phyloP scores from a whole-genome alignment of 352 stramenopile genomes.

The Pythium sp. region DNA sequence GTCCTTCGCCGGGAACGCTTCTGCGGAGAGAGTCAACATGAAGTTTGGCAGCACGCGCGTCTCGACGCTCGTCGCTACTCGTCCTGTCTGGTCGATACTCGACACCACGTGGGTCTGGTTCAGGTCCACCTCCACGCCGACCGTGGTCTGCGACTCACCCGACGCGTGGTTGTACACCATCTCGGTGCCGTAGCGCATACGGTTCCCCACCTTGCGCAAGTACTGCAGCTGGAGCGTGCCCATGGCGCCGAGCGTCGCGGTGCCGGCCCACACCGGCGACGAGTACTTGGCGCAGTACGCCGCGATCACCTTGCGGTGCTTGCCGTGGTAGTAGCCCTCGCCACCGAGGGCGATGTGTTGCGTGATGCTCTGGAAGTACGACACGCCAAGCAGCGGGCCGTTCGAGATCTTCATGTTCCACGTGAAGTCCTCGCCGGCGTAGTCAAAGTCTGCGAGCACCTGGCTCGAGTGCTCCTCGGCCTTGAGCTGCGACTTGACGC shows the following conservation, averaged over 20 bases:
- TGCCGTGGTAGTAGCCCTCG: slow-evolving; percentile 88
- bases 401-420: slow-evolving; percentile 91
- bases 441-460: slow-evolving; percentile 82
- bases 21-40: slow-evolving; percentile 77
- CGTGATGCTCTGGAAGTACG: slow-evolving; percentile 88
- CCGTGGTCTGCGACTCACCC: slow-evolving; percentile 77
- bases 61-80: slow-evolving; percentile 81
- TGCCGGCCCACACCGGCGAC: slow-evolving; percentile 62
- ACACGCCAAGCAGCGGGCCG: slow-evolving; percentile 78
- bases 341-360: slow-evolving; percentile 72
- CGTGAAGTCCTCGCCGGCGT: slow-evolving; percentile 78
- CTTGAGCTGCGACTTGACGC: slow-evolving; percentile 83
- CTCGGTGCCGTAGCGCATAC: slow-evolving; percentile 81
- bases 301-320: slow-evolving; percentile 83
- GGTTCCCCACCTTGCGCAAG: slow-evolving; percentile 79
- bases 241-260: slow-evolving; percentile 75
- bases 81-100: slow-evolving; percentile 80
- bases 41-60: slow-evolving; percentile 86
- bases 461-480: slow-evolving; percentile 76
- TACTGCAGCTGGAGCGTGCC: slow-evolving; percentile 85
- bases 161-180: slow-evolving; percentile 85
- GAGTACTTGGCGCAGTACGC: slow-evolving; percentile 85
- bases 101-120: slow-evolving; percentile 83
- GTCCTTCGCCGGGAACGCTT: slow-evolving; percentile 84
- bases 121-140: slow-evolving; percentile 83